Percentiles rank a stretch among this genome's conserved stretches.
These are phyloP conservation scores for Pyrenochaeta sp. DNA, from an alignment of 2,329 filamentous ascomycete genomes.

Conservation along the genomic window DNA sequence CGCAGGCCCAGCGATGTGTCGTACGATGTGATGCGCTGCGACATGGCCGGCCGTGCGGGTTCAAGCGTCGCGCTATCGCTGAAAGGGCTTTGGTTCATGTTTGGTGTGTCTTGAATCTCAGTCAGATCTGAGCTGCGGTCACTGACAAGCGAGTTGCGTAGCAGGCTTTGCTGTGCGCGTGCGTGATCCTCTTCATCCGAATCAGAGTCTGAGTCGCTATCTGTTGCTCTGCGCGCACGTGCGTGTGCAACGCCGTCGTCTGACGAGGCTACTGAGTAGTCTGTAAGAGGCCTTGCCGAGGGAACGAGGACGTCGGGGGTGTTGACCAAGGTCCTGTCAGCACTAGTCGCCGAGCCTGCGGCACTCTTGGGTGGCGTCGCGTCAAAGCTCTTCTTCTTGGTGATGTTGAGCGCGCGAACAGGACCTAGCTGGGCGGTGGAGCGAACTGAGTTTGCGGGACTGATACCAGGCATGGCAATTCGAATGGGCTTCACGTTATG, in stretches of 20 bases:
- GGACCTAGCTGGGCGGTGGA: constrained; percentile 53
- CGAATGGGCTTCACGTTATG: constrained; percentile 44
- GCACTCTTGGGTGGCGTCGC: constrained; percentile 40
- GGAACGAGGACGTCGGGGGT: constrained; percentile 35
- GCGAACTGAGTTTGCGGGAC: constrained; percentile 47
- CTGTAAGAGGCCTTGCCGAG: constrained; percentile 39
- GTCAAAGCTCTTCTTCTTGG: constrained; percentile 46
- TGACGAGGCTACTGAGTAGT: constrained; percentile 40
- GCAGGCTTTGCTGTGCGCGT: constrained; percentile 41
- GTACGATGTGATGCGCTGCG: constrained; percentile 42
- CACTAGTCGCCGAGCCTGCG: constrained; percentile 22
- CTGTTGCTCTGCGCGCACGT: constrained; percentile 38
- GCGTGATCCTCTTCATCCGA: constrained; percentile 46
- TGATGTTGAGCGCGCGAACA: constrained; percentile 57
- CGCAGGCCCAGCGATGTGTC: constrained; percentile 36
- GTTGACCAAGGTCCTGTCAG: constrained; percentile 32
- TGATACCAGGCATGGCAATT: constrained; percentile 54
- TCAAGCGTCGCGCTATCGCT: constrained; percentile 39
- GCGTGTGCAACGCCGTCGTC: constrained; percentile 44
- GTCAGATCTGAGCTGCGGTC: constrained; percentile 42
- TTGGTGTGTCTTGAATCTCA: constrained; percentile 50
- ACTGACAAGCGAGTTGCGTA: constrained; percentile 34
- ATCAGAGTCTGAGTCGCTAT: constrained; percentile 42
- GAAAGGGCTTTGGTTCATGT: constrained; percentile 42
- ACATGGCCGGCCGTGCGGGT: constrained; percentile 31